Percentiles rank a stretch among this genome's conserved stretches.
These are phyloP conservation scores for Phytophthora pisi DNA, from an alignment of 352 stramenopile species.

Conservation along the genomic window DNA sequence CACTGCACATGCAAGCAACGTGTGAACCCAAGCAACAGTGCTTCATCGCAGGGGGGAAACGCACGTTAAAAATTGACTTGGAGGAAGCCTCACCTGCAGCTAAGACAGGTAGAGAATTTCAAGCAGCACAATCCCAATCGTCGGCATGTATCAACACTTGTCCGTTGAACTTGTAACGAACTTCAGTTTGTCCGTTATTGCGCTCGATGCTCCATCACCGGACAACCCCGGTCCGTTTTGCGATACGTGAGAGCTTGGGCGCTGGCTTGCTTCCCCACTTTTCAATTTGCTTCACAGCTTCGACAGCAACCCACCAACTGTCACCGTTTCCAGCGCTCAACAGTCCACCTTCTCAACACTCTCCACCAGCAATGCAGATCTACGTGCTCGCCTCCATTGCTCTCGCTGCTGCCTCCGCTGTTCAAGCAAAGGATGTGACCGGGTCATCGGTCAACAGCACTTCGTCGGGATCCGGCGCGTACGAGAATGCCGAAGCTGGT, in stretches of 20 bases:
- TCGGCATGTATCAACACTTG: conserved; percentile 6
- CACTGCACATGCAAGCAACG: background rate
- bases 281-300: conserved; percentile 19
- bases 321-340: background rate
- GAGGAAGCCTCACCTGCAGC: background rate
- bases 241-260: background rate
- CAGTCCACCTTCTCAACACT: background rate
- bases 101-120: no score
- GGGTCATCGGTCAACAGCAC: background rate
- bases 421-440: background rate
- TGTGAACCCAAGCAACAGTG: conserved; percentile 3
- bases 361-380: conserved; percentile 18
- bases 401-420: conserved; percentile 4
- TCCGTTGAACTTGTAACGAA: background rate
- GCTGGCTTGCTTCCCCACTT: conserved; percentile 1
- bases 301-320: conserved; percentile 10
- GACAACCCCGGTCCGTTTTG: conserved; percentile 5
- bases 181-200: background rate
- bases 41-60: background rate
- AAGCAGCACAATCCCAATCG: conserved; percentile 3
- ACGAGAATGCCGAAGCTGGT: background rate
- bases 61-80: background rate
- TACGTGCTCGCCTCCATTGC: conserved; percentile 8
- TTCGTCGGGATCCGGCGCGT: background rate
- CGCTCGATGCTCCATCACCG: background rate